These are phyloP conservation scores for Spergularia bocconei DNA, from an alignment of 148 eudicot species.

Conservation along the genomic window DNA sequence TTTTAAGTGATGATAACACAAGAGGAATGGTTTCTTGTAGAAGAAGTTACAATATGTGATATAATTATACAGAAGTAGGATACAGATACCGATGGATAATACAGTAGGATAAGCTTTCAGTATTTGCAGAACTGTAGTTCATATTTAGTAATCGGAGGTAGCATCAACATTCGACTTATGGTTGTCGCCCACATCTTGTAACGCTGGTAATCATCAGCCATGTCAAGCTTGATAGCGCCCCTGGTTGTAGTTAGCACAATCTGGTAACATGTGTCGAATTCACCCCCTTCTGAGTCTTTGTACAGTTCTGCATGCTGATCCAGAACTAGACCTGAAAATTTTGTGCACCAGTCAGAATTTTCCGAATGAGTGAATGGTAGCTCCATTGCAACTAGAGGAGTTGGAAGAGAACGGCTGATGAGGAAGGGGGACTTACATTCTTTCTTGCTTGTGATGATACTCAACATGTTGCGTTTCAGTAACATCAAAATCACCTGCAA, in stretches of 20 bases:
- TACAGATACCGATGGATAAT: constrained; percentile 11
- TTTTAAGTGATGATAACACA: constrained; percentile 9
- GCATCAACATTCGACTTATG: constrained; percentile 63
- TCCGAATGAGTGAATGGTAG: neutral
- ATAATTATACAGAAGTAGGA: constrained; percentile 27
- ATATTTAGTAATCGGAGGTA: constrained; percentile 59
- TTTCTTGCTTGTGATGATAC: constrained; percentile 57
- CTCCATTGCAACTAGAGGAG: neutral
- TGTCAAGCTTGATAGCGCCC: constrained; percentile 74
- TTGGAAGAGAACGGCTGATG: neutral
- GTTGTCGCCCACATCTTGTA: constrained; percentile 77
- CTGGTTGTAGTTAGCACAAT: constrained; percentile 63
- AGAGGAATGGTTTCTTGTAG: neutral
- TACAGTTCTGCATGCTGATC: constrained; percentile 75
- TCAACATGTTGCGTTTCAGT: constrained; percentile 60
- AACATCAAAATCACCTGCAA: constrained; percentile 70
- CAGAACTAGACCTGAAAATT: constrained; percentile 45
- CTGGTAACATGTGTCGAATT: constrained; percentile 68
- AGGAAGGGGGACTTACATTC: constrained; percentile 50
- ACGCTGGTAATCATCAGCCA: constrained; percentile 66
- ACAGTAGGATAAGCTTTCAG: constrained; percentile 19
- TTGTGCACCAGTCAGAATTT: neutral
- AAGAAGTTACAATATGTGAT: constrained; percentile 14
- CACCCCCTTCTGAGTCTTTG: constrained; percentile 54
- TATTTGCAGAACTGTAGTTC: constrained; percentile 59